Evolutionary conservation across 805 yeast species (phyloP), one percentile per base, ranked within the genome.

Genomic region (Zygosaccharomyces lentus): DNA sequence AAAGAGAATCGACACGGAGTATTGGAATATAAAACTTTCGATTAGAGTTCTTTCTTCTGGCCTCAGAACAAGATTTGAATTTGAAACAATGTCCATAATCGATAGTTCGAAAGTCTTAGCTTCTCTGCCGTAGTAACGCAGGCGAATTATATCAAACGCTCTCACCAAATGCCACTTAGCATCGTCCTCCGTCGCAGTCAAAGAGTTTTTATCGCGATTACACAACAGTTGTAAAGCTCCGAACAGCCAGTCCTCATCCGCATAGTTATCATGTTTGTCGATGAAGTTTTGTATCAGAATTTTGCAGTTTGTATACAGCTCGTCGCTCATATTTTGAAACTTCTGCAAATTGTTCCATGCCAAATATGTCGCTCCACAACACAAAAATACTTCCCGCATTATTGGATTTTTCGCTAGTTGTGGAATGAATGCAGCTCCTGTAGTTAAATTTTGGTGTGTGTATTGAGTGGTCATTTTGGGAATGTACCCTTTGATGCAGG

Each of bases 181-280:
- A 35, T 47, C 50, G 19, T 43, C 50, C 16, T 24, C 35, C 34
- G 50, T 43, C 3, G 38, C 55, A 38, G 43, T 51, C 35, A 34
- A 43, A 35, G 37, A 51, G 29, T 46, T 53, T 46, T 47, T 47
- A 40, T 51, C 57, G 27, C 57, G 39, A n/a, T 50, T 34, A 13
- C 51, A 51, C 29, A 53, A 31, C 26, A 53, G 27, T 17, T 51
- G 55, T 30, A 53, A 47, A 24, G 55, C 51, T 3, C 48, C 53
- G 45, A 53, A 51, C 9, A 53, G 46, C 57, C 57, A 53, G 25
- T 53, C 57, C 37, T 53, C 57, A 34, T 49, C 47, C 1, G 55
- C 52, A 23, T 38, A 42, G 21, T 47, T 44, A 15, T 43, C 31
- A 27, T 46, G 47, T 6, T 41, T 31, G 10, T 37, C 36, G 25